Evolutionary conservation across 2,329 filamentous ascomycete species (phyloP), one percentile per base, ranked within the genome.

Genomic region (Gliomastix tumulicola): DNA sequence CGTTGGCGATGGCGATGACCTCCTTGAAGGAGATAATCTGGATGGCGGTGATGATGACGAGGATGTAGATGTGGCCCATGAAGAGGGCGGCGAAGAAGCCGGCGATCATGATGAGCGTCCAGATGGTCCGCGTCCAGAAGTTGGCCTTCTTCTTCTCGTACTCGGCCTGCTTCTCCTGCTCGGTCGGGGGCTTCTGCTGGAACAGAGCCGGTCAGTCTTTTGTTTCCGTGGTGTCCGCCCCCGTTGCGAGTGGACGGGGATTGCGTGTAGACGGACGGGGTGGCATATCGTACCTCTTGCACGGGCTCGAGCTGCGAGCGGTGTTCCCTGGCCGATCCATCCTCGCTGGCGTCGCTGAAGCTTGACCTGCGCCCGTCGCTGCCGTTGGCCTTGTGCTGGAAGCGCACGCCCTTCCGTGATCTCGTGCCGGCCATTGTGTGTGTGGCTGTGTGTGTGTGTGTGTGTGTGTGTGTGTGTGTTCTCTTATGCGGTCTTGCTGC

Each of bases 61-160:
- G 88, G 59, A 98, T 85, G 70, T 97, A 98, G 59, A 98, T 88
- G 65, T 98, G 92, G 43, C 92, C 92, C 54, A 89, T 87, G 67
- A 96, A 94, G 63, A 98, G 84, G 46, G 87, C 79, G 39, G 78
- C 74, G 64, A 97, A 96, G 74, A 98, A 98, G 54, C 79, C 76
- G 37, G 71, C 84, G 51, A 98, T 94, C 92, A 98, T 98, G 65
- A 95, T 82, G 46, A 98, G 82, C 4, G 88, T 96, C 92, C 92
- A 98, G 71, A 96, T 88, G 37, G 90, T 90, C 53, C 92, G 82
- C 27, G 88, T 94, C 54, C 96, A 85, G 69, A 98, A 97, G 60
- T 92, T 95, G 61, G 88, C 84, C 69, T 94, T 96, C 66, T 98
- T 98, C 78, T 97, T 97, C 58, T 97, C 88, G 60, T 94, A 96